Evolutionary conservation across 768 basidiomycete species (phyloP), one percentile per base, ranked within the genome.

Genomic region (Gymnopilus dilepis): DNA sequence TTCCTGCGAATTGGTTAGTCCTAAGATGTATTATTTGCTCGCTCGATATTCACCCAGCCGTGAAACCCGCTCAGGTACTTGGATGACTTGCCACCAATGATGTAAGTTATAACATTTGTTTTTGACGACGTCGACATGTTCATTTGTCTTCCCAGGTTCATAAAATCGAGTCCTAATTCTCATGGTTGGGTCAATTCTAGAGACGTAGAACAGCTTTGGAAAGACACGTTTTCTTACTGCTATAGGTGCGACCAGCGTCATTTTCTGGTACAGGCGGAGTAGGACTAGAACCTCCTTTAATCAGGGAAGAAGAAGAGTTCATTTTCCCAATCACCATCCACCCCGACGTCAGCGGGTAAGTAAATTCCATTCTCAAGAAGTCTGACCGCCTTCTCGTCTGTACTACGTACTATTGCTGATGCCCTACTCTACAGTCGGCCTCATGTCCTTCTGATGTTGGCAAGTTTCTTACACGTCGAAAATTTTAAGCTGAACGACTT

Each of bases 251-350:
- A 11, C 15, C n/a, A 3, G 12, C 22, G 33, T 17, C n/a, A 19
- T 33, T 33, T 31, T 17, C 33, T 26, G 19, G 31, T 21, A 3
- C 37, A 24, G 17, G 4, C 56, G n/a, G n/a, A n/a, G n/a, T n/a
- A n/a, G n/a, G n/a, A n/a, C 30, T 9, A 17, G 15, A 43, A 11
- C 38, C 48, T 42, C 51, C 63, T 22, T 56, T 42, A 8, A 37
- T n/a, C 8, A 84, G 85, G 45, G 86, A 87, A 63, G 84, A 88
- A 71, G 82, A 84, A 65, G 80, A 84, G 70, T 87, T 89, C 59
- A 81, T 87, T n/a, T 88, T 90, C 55, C 89, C 89, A 0, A 83
- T 92, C 59, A 91, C 90, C 2, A 89, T 93, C 40, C 91, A 92
- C 66, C 90, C 91, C 1, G 90, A 92, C 65, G 88, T 90, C 22